These are phyloP conservation scores for Gossypium davidsonii DNA, from an alignment of 441 rosid genomes.

Conservation along the genomic window DNA sequence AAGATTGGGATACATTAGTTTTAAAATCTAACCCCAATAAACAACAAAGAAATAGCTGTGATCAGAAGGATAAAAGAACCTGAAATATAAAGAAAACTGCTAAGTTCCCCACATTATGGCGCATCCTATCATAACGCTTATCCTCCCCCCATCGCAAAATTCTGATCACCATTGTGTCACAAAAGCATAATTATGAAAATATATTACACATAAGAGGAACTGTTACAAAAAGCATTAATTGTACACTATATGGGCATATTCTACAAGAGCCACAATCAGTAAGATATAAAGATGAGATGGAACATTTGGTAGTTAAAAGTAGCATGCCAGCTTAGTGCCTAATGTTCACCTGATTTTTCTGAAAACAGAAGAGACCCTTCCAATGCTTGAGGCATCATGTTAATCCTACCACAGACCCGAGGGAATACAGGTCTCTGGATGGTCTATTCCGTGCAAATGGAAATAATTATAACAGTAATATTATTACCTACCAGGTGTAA, in stretches of 20 bases:
- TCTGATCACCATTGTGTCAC: conserved; percentile 29
- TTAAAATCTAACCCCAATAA: background rate
- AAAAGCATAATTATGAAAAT: background rate
- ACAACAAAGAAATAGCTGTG: conserved; percentile 5
- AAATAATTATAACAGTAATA: background rate
- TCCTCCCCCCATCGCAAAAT: conserved; percentile 95
- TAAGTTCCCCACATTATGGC: conserved; percentile 54
- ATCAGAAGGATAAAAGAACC: conserved; percentile 31
- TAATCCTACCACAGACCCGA: background rate
- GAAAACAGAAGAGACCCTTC: background rate
- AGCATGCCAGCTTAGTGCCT: background rate
- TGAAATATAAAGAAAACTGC: conserved; percentile 77
- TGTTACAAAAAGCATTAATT: background rate
- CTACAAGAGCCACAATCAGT: background rate
- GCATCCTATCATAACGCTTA: conserved; percentile 82
- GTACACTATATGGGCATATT: background rate
- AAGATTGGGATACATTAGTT: background rate
- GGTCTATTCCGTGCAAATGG: background rate
- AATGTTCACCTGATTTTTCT: background rate
- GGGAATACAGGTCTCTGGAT: background rate
- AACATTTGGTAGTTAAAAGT: background rate
- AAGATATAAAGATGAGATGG: background rate
- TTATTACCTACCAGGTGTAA: background rate
- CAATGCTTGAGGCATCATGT: background rate
- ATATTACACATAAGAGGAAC: background rate